Percentiles rank a stretch among this genome's conserved stretches.
Conservation (phyloP, 768 basidiomycete species). For the Amanita polypyramis region DNA sequence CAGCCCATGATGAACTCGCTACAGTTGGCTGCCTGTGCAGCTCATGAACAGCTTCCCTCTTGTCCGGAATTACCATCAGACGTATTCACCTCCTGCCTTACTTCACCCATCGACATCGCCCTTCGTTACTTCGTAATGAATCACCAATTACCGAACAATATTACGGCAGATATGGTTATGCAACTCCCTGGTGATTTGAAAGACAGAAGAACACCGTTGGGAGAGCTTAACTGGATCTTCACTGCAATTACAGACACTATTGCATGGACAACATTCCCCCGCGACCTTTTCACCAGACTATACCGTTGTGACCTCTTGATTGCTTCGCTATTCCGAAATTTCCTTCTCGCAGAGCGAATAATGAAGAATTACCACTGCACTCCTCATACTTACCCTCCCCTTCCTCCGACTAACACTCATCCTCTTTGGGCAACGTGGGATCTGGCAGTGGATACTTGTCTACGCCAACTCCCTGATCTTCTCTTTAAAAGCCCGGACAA, state of each 20-base stretch:
- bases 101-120: constrained; percentile 96
- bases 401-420: constrained; percentile 96
- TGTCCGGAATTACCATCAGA: constrained; percentile 97
- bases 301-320: constrained; percentile 95
- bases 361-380: constrained; percentile 98
- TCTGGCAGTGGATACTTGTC: constrained; percentile 87
- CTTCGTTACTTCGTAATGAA: constrained; percentile 90
- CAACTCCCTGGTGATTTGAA: constrained; percentile 95
- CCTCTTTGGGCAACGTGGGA: constrained; percentile 97
- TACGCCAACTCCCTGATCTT: constrained; percentile 87
- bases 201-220: constrained; percentile 90
- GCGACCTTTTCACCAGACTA: constrained; percentile 85
- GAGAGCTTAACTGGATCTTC: constrained; percentile 99
- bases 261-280: constrained; percentile 95
- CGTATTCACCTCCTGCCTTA: constrained; percentile 94
- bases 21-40: constrained; percentile 89
- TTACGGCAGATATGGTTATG: constrained; percentile 84
- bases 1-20: constrained; percentile 80
- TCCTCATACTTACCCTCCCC: constrained; percentile 83
- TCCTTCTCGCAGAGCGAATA: constrained; percentile 91
- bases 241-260: constrained; percentile 99
- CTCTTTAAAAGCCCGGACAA: constrained; percentile 31
- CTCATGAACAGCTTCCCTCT: constrained; percentile 86
- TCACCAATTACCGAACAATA: constrained; percentile 71
- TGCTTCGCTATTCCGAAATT: constrained; percentile 94